A percentile compares a stretch with the other conserved stretches of the same genome.
Conservation (phyloP, 2,329 filamentous ascomycete genomes). For the Alternaria ventricosa region DNA sequence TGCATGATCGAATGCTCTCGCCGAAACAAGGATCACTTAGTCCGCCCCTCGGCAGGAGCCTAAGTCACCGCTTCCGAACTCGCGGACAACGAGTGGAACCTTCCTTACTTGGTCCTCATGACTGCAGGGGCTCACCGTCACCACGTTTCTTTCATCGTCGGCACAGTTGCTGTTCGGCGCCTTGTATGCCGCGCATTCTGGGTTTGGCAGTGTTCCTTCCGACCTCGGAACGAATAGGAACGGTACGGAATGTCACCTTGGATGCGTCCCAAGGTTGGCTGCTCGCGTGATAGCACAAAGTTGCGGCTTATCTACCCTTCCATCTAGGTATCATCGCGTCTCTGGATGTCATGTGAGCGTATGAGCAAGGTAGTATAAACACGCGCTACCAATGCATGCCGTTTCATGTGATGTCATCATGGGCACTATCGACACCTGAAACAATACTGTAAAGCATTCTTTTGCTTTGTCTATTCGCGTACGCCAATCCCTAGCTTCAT, state of each 20-base stretch:
- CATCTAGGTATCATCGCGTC: background rate
- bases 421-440: background rate
- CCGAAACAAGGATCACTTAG: conserved; percentile 24
- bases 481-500: background rate
- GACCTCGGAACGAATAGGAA: conserved; percentile 23
- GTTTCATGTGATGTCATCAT: background rate
- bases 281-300: conserved; percentile 13
- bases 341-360: background rate
- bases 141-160: conserved; percentile 2
- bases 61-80: conserved; percentile 24
- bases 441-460: background rate
- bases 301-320: background rate
- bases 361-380: background rate
- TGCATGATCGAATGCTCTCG: conserved; percentile 30
- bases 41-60: conserved; percentile 23
- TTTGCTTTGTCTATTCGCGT: background rate
- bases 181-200: background rate
- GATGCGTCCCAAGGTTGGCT: background rate
- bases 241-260: conserved; percentile 8
- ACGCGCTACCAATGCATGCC: background rate
- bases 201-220: conserved; percentile 14
- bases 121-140: conserved; percentile 8
- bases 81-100: conserved; percentile 5
- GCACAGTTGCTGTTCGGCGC: conserved; percentile 4
- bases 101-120: background rate